phyloP scores from a whole-genome alignment of 2,329 filamentous ascomycete species.

The Daldinia sp. region DNA sequence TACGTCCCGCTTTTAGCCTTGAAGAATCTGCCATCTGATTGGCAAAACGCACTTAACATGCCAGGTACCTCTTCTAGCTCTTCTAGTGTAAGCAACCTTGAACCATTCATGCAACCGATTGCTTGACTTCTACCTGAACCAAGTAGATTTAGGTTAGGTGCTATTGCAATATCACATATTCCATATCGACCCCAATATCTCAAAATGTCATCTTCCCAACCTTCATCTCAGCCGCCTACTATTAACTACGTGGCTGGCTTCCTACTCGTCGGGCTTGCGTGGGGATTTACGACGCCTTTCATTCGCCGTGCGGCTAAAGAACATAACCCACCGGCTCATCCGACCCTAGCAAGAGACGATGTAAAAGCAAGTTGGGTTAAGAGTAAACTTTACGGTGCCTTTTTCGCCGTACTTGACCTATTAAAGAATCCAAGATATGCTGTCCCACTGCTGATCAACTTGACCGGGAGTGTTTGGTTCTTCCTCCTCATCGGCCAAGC shows the following conservation, averaged over 20 bases:
- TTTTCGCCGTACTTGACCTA: conserved; percentile 82
- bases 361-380: conserved; percentile 71
- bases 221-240: conserved; percentile 60
- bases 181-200: neutral
- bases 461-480: conserved; percentile 97
- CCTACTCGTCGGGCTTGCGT: conserved; percentile 89
- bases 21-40: neutral
- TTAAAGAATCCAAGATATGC: conserved; percentile 86
- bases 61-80: neutral
- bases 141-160: neutral
- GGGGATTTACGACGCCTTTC: conserved; percentile 93
- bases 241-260: conserved; percentile 91
- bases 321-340: conserved; percentile 74
- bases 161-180: neutral
- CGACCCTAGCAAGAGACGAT: conserved; percentile 63
- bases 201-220: conserved; percentile 44
- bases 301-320: conserved; percentile 86
- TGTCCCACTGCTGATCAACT: conserved; percentile 84
- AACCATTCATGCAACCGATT: neutral
- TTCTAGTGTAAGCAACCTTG: no score
- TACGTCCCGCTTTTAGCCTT: neutral
- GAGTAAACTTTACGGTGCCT: conserved; percentile 70
- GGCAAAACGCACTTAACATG: neutral
- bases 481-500: conserved; percentile 93
- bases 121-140: neutral